Base-by-base conservation (phyloP, 441 rosid genomes). In the Arabidopsis lyrata region DNA sequence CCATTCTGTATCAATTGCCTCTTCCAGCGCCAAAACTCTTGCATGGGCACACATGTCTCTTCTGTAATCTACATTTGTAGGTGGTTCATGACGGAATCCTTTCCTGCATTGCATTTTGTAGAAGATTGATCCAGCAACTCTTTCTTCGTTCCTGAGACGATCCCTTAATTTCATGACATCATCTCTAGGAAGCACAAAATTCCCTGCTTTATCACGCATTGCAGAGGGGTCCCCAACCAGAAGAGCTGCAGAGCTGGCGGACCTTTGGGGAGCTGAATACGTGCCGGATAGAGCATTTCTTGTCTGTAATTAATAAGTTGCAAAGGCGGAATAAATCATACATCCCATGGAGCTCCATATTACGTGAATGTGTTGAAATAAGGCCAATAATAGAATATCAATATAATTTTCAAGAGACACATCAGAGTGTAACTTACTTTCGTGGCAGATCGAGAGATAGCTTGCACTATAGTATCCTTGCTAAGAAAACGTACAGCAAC, bases 1-100 rank as follows among this genome's bases (percentile, higher is more conserved):
- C 99, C 99, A 96, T 81, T 96, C 99, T 27, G 99, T 96, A 84
- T 96, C 99, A 81, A 96, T 90, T 72, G 99, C 99, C 87, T 96
- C 99, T 84, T 96, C 99, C 78, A 96, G 86, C 77, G 98, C 93
- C 83, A 96, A 84, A 81, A 96, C 94, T 22, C 99, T 89, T 59
- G 99, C 99, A 84, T 96, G 99, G 13, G 94, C 98, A 72, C 99
- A 96, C 99, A 90, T 94, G 84, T 94, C 99, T 78, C 99, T 92
- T 85, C 97, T 84, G 78, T 88, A 82, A 83, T 91, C 97, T 5
- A 91, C 82, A 80, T 87, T 90, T 81, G 83, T 80, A 59, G 83
- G 73, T 67, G 85, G 82, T 58, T 83, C 93, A 84, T 72, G 88
- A 78, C 79, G 85, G 75, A 87, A 94, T 59, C 84, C 74, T 80